Percentiles rank a stretch among this genome's conserved stretches.
Evolutionary conservation across 805 yeast species (phyloP).

Genomic region (Spencermartinsiella europaea): DNA sequence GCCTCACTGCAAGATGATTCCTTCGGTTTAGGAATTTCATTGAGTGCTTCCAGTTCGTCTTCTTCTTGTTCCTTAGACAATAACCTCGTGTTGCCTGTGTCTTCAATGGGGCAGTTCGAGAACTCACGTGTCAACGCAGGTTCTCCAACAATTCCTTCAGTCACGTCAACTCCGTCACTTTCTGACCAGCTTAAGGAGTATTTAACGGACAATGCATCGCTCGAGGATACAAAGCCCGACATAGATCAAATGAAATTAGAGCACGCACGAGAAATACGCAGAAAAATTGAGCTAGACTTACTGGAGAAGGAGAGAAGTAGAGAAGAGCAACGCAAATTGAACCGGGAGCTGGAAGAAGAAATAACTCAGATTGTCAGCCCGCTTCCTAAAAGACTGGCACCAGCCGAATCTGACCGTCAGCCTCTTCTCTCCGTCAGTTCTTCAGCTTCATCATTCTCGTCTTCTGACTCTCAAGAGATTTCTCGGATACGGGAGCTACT

Average conservation of each 20-base stretch:
- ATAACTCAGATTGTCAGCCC: neutral
- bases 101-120: too few species aligned
- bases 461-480: neutral
- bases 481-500: neutral
- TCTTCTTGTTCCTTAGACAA: neutral
- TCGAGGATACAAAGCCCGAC: neutral
- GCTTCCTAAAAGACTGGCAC: neutral
- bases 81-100: neutral
- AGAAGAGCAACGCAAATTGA: neutral
- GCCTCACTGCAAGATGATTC: neutral
- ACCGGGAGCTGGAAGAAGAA: neutral
- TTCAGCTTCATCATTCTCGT: neutral
- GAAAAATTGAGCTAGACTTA: slow-evolving; percentile 4
- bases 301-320: slow-evolving; percentile 4
- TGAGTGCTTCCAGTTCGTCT: neutral
- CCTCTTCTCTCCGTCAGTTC: neutral
- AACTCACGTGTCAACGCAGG: too few species aligned
- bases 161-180: slow-evolving; percentile 6
- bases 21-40: slow-evolving; percentile 5
- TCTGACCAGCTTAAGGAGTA: slow-evolving; percentile 15
- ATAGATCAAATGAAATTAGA: neutral
- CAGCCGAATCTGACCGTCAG: neutral
- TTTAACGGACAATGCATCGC: neutral
- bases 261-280: slow-evolving; percentile 7
- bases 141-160: neutral